These are phyloP conservation scores for Rhododendron kiyosumense DNA, from an alignment of 148 eudicot genomes.

Conservation along the genomic window DNA sequence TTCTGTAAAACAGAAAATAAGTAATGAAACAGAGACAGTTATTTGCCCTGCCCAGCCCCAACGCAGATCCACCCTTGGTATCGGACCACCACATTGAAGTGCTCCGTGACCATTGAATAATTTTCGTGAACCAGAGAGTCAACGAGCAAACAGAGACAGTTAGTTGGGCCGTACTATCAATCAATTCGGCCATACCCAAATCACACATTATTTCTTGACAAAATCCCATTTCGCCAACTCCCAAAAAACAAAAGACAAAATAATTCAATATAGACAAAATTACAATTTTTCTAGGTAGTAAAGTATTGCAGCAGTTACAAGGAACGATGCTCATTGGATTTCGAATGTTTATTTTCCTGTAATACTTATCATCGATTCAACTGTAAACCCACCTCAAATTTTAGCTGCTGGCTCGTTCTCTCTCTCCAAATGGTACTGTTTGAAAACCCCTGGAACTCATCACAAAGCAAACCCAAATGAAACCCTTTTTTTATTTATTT, in stretches of 20 bases:
- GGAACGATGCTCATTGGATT: neutral
- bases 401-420: slow-evolving; percentile 6
- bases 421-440: neutral
- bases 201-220: neutral
- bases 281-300: neutral
- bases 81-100: too few species aligned
- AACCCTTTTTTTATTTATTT: neutral
- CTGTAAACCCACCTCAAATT: neutral
- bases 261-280: neutral
- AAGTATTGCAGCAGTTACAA: neutral
- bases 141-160: neutral
- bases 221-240: neutral
- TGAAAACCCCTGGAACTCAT: neutral
- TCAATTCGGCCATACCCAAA: neutral
- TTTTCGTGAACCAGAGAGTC: neutral
- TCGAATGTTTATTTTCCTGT: neutral
- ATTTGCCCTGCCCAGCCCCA: too few species aligned
- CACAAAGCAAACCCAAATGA: neutral
- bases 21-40: too few species aligned
- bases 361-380: neutral
- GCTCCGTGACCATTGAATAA: neutral
- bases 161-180: neutral
- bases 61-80: too few species aligned
- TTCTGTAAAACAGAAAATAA: too few species aligned
- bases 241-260: neutral